Percentiles rank a stretch among this genome's conserved stretches.
Evolutionary conservation across 768 basidiomycete genomes (phyloP).

Genomic region (Xerocomus potaroensis): DNA sequence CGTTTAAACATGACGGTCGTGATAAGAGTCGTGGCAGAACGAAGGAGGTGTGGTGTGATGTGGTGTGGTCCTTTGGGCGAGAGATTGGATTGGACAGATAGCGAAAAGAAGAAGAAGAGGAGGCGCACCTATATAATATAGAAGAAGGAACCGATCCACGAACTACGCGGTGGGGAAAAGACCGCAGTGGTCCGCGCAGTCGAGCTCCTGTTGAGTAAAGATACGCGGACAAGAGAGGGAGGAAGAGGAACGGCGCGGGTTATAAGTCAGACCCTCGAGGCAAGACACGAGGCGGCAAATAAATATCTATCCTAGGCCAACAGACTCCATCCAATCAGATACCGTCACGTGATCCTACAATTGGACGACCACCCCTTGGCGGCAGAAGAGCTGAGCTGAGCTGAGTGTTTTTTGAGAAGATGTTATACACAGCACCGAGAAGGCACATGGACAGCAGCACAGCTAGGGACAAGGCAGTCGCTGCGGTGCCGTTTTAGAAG

Average conservation of each 20-base stretch:
- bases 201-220: conserved; percentile 13
- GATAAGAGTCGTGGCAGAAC: conserved; percentile 18
- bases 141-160: conserved; percentile 11
- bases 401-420: too few species aligned
- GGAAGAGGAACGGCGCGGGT: conserved; percentile 1
- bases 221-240: conserved; percentile 12
- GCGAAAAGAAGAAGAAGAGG: background rate
- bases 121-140: conserved; percentile 13
- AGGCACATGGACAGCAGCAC: background rate
- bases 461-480: background rate
- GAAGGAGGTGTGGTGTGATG: conserved; percentile 6
- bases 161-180: conserved; percentile 13
- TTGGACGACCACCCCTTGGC: background rate
- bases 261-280: conserved; percentile 26
- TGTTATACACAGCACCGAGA: conserved; percentile 5
- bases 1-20: conserved; percentile 29
- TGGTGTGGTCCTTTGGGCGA: conserved; percentile 1
- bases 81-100: background rate
- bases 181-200: conserved; percentile 28
- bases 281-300: conserved; percentile 25
- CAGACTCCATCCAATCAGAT: conserved; percentile 18
- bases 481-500: background rate
- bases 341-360: conserved; percentile 19
- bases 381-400: background rate
- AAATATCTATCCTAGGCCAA: conserved; percentile 12